Evolutionary conservation across 345 rosid genomes (phyloP).

Genomic region (Xanthoceras sorbifolium): DNA sequence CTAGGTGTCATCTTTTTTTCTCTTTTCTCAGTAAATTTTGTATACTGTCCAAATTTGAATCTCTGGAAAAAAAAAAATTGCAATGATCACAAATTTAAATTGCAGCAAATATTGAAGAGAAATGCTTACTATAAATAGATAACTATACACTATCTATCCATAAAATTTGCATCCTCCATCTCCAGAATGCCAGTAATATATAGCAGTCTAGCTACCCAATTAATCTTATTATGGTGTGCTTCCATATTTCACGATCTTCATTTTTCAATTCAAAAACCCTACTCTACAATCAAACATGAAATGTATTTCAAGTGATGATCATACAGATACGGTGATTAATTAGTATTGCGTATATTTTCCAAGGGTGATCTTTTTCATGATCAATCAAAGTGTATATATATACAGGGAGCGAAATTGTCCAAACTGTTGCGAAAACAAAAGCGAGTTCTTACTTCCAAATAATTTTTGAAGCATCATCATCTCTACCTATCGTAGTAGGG

Average conservation of each 20-base stretch:
- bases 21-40: not conserved
- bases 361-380: not conserved
- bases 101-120: not conserved
- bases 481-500: not conserved
- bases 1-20: too few species aligned
- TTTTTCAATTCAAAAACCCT: not conserved
- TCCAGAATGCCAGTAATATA: not conserved
- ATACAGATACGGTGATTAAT: not conserved
- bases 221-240: constrained; percentile 1
- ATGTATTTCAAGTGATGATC: not conserved
- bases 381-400: not conserved
- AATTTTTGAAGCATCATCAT: constrained; percentile 5
- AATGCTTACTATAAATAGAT: too few species aligned
- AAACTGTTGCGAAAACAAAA: constrained; percentile 13
- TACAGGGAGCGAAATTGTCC: not conserved
- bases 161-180: not conserved
- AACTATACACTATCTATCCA: not conserved
- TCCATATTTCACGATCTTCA: not conserved
- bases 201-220: not conserved
- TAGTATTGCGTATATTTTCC: not conserved
- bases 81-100: too few species aligned
- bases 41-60: not conserved
- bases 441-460: not conserved
- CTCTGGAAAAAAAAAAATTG: too few species aligned
- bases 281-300: not conserved